Conservation (phyloP, 2,329 filamentous ascomycete genomes). For the Cladophialophora yegresii region DNA sequence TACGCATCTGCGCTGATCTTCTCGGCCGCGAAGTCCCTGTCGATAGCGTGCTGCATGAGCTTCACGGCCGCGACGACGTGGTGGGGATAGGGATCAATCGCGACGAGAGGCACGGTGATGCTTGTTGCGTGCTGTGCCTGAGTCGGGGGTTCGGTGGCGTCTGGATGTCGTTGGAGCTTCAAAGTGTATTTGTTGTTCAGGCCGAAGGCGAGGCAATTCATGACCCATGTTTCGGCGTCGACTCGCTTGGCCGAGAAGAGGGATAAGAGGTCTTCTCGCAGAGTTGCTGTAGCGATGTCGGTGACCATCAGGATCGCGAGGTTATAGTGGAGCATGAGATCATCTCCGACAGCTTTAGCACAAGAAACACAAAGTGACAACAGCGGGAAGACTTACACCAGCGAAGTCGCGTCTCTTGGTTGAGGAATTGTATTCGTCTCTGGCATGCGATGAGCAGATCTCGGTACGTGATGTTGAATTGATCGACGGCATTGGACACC, state of each 20-base stretch:
- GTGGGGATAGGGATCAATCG: constrained; percentile 41
- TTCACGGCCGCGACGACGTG: constrained; percentile 40
- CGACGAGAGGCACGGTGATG: constrained; percentile 37
- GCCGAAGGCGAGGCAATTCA: constrained; percentile 40
- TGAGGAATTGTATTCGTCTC: constrained; percentile 40
- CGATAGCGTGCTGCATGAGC: constrained; percentile 38
- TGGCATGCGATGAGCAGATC: constrained; percentile 38
- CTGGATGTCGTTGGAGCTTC: constrained; percentile 6
- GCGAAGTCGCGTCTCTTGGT: constrained; percentile 40
- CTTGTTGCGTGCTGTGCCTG: constrained; percentile 4
- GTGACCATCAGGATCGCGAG: constrained; percentile 39
- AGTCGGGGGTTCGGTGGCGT: background rate
- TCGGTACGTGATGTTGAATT: constrained; percentile 40
- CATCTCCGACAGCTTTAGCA: constrained; percentile 20
- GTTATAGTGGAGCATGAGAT: constrained; percentile 40
- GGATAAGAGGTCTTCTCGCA: constrained; percentile 37
- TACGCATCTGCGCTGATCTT: constrained; percentile 36
- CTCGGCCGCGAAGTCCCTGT: constrained; percentile 36
- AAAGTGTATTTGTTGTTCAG: constrained; percentile 38
- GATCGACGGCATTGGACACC: constrained; percentile 38
- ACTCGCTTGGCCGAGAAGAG: constrained; percentile 33
- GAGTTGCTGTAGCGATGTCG: constrained; percentile 37
- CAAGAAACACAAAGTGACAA: background rate
- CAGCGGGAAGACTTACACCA: constrained; percentile 35
- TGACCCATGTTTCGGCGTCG: constrained; percentile 37